Evolutionary conservation across 179 eudicot species (phyloP).

Genomic region (Sideroxylon spinosum): DNA sequence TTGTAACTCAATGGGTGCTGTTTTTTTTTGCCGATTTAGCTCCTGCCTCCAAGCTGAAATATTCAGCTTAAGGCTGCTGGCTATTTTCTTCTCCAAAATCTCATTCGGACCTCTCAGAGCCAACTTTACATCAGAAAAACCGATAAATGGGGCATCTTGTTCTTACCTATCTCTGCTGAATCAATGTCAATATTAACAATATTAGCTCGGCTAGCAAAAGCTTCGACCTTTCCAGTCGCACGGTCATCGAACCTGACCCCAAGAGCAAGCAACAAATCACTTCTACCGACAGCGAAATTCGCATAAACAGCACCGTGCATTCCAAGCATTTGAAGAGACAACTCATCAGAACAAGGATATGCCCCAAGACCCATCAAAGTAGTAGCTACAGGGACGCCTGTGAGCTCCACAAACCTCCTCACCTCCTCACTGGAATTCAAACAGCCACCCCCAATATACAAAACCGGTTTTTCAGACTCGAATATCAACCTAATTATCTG

Average conservation of each 20-base stretch:
- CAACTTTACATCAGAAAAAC: slow-evolving; percentile 62
- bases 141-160: slow-evolving; percentile 80
- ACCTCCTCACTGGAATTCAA: slow-evolving; percentile 75
- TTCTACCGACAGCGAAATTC: slow-evolving; percentile 76
- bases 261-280: slow-evolving; percentile 87
- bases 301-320: slow-evolving; percentile 98
- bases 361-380: slow-evolving; percentile 89
- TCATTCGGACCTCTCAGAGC: slow-evolving; percentile 38
- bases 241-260: slow-evolving; percentile 96
- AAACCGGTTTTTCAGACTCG: slow-evolving; percentile 68
- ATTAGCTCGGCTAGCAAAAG: slow-evolving; percentile 90
- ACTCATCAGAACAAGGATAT: slow-evolving; percentile 53
- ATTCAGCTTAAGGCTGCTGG: slow-evolving; percentile 36
- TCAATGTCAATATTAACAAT: slow-evolving; percentile 95
- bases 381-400: slow-evolving; percentile 84
- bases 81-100: slow-evolving; percentile 47
- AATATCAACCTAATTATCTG: slow-evolving; percentile 66
- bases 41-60: slow-evolving; percentile 68
- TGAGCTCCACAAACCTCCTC: slow-evolving; percentile 66
- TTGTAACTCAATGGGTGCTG: slow-evolving; percentile 56
- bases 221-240: slow-evolving; percentile 87
- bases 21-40: slow-evolving; percentile 49
- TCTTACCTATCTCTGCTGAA: slow-evolving; percentile 92
- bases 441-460: slow-evolving; percentile 93
- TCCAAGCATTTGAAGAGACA: slow-evolving; percentile 79